Base-by-base conservation (phyloP, 257 asterid species). In the Perilla frutescens region DNA sequence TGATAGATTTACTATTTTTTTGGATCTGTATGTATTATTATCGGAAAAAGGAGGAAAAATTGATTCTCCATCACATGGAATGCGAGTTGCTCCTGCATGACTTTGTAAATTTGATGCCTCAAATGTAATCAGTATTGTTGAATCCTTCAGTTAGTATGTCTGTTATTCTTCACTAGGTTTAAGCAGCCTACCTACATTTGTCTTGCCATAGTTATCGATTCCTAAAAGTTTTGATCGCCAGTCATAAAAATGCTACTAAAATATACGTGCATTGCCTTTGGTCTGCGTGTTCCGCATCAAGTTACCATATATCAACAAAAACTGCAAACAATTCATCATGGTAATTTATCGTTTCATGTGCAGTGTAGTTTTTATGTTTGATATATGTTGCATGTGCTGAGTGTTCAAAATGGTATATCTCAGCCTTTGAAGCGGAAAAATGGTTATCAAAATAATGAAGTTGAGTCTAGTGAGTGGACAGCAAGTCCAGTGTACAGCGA, bases 401-500 rank as follows among this genome's bases (percentile, higher is more conserved):
- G 47, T 61, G 73, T 66, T 70, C 56, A 62, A 48, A 82, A 66
- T 63, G 75, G 64, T 62, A 14, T 76, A 67, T 41, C 31, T 51
- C 89, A 93, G 98, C 87, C 86, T 15, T 73, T 81, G 67, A 91
- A 93, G 89, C 75, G 95, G 81, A 91, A 88, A 87, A 76, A 75
- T 77, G 87, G 81, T 68, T 66, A 70, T 36, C 89, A 61, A 66
- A 75, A 81, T 61, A 81, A 72, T 66, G 88, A 80, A 72, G 89
- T 61, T 45, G 87, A 86, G 72, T 70, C 93, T 51, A 75, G 79
- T 51, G 87, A 81, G 72, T 74, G 85, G 82, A 59, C 82, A 60
- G 76, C 89, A 74, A 87, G 85, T 85, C 83, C 93, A 4, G 93
- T 86, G 62, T 78, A 53, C 51, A 80, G 63, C 4, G 79, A 79